These are phyloP conservation scores for Microsporum canis DNA, from an alignment of 2,329 filamentous ascomycete species.

Conservation along the genomic window DNA sequence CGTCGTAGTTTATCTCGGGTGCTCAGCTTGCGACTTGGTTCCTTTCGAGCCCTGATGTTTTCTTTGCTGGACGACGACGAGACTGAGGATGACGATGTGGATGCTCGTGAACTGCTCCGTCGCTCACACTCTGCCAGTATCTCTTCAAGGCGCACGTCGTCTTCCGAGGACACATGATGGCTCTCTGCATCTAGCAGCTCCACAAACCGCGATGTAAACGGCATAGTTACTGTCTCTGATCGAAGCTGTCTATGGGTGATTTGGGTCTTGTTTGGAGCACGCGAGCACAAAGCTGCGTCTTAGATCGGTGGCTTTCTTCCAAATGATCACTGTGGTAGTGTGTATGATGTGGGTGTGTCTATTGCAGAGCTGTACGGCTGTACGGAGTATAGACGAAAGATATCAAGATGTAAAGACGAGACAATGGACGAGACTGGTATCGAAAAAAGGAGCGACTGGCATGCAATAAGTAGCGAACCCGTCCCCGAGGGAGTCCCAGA, in stretches of 20 bases:
- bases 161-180: slow-evolving; percentile 9
- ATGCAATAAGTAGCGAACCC: neutral
- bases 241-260: neutral
- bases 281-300: neutral
- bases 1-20: neutral
- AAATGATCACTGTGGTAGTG: neutral
- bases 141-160: slow-evolving; percentile 14
- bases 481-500: neutral
- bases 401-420: too few relatives aligned
- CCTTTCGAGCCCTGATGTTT: neutral
- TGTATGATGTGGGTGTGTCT: neutral
- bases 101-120: neutral
- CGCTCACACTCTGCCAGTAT: slow-evolving; percentile 12
- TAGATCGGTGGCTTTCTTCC: neutral
- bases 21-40: neutral
- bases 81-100: neutral
- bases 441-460: neutral
- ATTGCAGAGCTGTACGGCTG: neutral
- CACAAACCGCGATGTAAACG: slow-evolving; percentile 11
- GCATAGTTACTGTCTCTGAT: slow-evolving; percentile 1
- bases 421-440: neutral
- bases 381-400: neutral
- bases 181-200: slow-evolving; percentile 12
- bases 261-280: neutral
- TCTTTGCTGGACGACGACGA: slow-evolving; percentile 5